Evolutionary conservation across 306 rosid species (phyloP).

Genomic region (Echinosophora koreensis): DNA sequence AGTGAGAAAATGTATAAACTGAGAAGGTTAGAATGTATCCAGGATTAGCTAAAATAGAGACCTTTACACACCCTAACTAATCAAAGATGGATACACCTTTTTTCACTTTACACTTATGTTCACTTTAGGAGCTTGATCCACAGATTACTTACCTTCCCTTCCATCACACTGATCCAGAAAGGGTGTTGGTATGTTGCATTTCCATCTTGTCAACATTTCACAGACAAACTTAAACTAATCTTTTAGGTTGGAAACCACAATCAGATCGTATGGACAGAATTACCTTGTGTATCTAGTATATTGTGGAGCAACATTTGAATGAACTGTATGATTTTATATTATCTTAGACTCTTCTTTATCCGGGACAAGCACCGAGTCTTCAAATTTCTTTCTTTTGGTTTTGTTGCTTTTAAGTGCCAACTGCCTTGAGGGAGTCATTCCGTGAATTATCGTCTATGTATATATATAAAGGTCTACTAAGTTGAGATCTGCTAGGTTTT

Average conservation of each 20-base stretch:
- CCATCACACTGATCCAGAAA: neutral
- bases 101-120: too few species aligned
- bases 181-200: neutral
- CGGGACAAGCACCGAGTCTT: neutral
- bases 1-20: too few species aligned
- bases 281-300: constrained; percentile 20
- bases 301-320: constrained; percentile 23
- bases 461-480: constrained; percentile 39
- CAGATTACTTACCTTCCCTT: constrained; percentile 1
- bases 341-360: constrained; percentile 19
- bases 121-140: too few species aligned
- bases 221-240: neutral
- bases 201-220: constrained; percentile 9
- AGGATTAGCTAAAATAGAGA: too few species aligned
- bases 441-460: constrained; percentile 20
- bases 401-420: constrained; percentile 17
- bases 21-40: too few species aligned
- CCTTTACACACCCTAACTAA: too few species aligned
- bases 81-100: too few species aligned
- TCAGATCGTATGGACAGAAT: neutral
- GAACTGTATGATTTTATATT: constrained; percentile 23
- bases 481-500: constrained; percentile 63
- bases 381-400: constrained; percentile 1
- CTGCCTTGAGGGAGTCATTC: constrained; percentile 7
- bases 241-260: constrained; percentile 17